Percentiles rank a stretch among this genome's conserved stretches.
phyloP scores from a whole-genome alignment of 202 grass and related monocot species.

The Musa balbisiana region DNA sequence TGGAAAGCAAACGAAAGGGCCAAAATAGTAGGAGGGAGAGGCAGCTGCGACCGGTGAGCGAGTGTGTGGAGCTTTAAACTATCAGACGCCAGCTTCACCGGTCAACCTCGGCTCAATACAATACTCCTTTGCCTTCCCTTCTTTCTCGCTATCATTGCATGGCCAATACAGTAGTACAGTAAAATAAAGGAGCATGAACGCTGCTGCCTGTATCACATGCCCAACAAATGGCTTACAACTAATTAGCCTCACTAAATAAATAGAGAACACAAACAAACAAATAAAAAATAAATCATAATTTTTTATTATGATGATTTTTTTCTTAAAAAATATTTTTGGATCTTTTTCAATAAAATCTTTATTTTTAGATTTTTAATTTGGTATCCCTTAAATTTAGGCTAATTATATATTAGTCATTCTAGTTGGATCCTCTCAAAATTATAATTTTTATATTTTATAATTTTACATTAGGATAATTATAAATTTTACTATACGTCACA shows the following conservation, averaged over 20 bases:
- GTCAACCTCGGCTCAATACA: conserved; percentile 8
- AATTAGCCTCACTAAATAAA: not conserved
- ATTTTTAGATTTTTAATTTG: too few relatives aligned
- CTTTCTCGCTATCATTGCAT: not conserved
- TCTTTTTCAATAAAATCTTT: too few relatives aligned
- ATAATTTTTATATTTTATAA: too few relatives aligned
- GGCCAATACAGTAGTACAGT: not conserved
- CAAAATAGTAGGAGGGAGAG: not conserved
- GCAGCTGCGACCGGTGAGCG: too few relatives aligned
- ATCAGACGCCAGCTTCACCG: conserved; percentile 5
- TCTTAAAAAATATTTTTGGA: too few relatives aligned
- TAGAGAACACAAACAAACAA: too few relatives aligned
- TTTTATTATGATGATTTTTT: too few relatives aligned
- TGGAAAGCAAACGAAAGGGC: not conserved
- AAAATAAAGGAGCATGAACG: not conserved
- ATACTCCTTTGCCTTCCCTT: not conserved
- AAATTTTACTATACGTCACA: rapidly evolving
- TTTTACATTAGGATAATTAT: too few relatives aligned
- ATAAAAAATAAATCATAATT: too few relatives aligned
- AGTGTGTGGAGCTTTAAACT: not conserved
- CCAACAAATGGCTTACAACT: not conserved
- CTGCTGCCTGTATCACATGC: not conserved
- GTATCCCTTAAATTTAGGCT: too few relatives aligned
- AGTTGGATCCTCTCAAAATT: too few relatives aligned
- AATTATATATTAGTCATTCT: too few relatives aligned